Evolutionary conservation across 2,329 filamentous ascomycete genomes (phyloP).

Genomic region (Aspergillus tanneri): DNA sequence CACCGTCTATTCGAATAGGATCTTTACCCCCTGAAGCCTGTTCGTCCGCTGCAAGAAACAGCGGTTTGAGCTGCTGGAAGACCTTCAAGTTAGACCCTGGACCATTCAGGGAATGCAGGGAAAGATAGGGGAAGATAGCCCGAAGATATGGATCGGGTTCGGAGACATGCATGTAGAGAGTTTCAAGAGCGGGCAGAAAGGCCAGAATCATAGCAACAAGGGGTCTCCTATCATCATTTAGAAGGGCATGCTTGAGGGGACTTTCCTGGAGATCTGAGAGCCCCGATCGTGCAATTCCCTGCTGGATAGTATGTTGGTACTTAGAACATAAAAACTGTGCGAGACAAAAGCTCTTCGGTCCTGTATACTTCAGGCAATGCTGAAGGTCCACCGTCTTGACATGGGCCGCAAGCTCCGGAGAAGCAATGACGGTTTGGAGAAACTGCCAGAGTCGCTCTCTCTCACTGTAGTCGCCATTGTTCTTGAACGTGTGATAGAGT

Average conservation of each 20-base stretch:
- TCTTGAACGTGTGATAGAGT: constrained; percentile 2
- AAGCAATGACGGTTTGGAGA: neutral
- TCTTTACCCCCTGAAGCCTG: neutral
- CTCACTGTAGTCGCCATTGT: neutral
- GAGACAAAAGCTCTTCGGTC: neutral
- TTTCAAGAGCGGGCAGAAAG: neutral
- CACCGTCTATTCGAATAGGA: neutral
- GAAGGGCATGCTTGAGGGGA: neutral
- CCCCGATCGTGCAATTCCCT: neutral
- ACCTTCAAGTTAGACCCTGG: neutral
- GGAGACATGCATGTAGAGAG: neutral
- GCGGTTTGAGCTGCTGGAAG: neutral
- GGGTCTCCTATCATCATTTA: neutral
- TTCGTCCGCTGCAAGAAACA: neutral
- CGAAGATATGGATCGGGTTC: neutral
- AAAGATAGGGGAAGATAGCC: neutral
- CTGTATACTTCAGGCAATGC: neutral
- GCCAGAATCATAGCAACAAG: neutral
- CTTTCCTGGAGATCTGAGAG: neutral
- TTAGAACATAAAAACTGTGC: neutral
- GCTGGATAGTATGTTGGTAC: neutral
- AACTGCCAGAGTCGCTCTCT: neutral
- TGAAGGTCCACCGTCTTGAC: neutral
- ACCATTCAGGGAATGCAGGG: neutral
- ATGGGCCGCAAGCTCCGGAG: neutral